A percentile compares a stretch with the other conserved stretches of the same genome.
These are phyloP conservation scores for Arthrobotrys megalospora DNA, from an alignment of 2,329 filamentous ascomycete species.

Conservation along the genomic window DNA sequence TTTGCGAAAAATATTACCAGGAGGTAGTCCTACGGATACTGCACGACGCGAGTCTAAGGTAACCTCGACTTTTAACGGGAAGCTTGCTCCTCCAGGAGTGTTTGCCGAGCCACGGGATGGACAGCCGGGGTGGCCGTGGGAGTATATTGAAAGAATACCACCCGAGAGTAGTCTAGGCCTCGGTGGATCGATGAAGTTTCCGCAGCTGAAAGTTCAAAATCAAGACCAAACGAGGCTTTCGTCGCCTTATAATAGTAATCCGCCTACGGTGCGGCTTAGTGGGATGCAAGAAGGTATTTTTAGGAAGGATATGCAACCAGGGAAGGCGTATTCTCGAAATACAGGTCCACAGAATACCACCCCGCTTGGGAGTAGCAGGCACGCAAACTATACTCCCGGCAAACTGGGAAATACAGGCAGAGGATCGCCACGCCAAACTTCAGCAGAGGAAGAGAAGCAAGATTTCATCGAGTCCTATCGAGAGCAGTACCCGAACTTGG, in stretches of 20 bases:
- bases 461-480: constrained; percentile 26
- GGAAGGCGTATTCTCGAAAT: constrained; percentile 6
- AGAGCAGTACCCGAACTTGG: constrained; percentile 27
- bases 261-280: background rate
- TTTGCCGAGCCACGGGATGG: constrained; percentile 21
- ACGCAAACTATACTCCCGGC: background rate
- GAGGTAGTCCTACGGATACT: background rate
- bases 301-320: constrained; percentile 20
- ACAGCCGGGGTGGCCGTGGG: constrained; percentile 8
- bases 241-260: constrained; percentile 6
- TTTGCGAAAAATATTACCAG: constrained; percentile 13
- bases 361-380: constrained; percentile 19
- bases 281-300: constrained; percentile 38
- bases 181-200: background rate
- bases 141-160: constrained; percentile 31
- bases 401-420: background rate
- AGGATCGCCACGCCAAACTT: background rate
- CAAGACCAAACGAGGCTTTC: constrained; percentile 16
- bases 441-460: constrained; percentile 7
- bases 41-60: background rate
- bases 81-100: constrained; percentile 21
- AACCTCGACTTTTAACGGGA: background rate
- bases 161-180: background rate
- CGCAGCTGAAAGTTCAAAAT: background rate
- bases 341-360: background rate